Evolutionary conservation across 768 basidiomycete species (phyloP).

Genomic region (Ramaria sp.): DNA sequence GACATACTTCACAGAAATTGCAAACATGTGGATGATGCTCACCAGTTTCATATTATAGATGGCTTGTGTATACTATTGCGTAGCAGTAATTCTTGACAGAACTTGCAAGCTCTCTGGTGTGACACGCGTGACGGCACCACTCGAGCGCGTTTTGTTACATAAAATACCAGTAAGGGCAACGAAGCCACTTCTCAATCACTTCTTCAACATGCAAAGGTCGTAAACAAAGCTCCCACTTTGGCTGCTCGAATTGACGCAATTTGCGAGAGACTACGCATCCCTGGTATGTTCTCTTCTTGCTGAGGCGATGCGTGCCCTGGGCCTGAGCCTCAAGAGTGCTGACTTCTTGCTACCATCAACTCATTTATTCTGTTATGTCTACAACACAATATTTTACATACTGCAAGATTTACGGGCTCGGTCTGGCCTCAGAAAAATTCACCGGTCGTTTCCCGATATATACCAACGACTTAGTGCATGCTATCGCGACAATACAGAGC

Average conservation of each 20-base stretch:
- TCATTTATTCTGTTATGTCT: not conserved
- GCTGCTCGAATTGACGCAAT: not conserved
- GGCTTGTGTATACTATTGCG: too few relatives aligned
- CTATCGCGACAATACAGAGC: constrained; percentile 31
- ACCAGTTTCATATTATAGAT: too few relatives aligned
- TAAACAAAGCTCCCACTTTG: not conserved
- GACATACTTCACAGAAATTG: too few relatives aligned
- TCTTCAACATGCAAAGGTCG: not conserved
- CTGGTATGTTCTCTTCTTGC: not conserved
- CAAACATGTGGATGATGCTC: too few relatives aligned
- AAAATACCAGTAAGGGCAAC: too few relatives aligned
- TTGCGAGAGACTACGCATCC: not conserved
- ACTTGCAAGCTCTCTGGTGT: too few relatives aligned
- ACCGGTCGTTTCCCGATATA: constrained; percentile 44
- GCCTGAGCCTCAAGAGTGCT: not conserved
- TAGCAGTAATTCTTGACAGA: too few relatives aligned
- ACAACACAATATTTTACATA: not conserved
- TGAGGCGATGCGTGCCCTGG: not conserved
- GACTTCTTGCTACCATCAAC: not conserved
- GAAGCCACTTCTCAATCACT: too few relatives aligned
- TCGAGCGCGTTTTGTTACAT: constrained; percentile 15
- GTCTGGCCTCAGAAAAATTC: constrained; percentile 52
- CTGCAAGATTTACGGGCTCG: constrained; percentile 41
- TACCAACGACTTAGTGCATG: constrained; percentile 39
- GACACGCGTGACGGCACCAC: too few relatives aligned